Conservation (phyloP, 2,329 filamentous ascomycete genomes). For the Penicillium fuscoglaucum region DNA sequence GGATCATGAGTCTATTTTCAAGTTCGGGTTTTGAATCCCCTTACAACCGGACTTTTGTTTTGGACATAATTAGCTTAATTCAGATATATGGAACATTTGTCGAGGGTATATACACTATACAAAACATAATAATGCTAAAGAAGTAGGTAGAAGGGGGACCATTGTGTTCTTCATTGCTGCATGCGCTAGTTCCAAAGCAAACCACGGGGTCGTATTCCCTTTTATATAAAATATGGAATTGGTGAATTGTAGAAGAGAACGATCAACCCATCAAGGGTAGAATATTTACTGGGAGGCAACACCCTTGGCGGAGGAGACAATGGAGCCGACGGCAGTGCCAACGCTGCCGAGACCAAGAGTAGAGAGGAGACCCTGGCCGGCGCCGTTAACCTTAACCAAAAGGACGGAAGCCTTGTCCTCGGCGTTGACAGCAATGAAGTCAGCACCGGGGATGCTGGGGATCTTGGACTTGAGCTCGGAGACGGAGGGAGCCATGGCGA, state of each 20-base stretch:
- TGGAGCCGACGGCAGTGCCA: constrained; percentile 14
- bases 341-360: no score
- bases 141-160: background rate
- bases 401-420: constrained; percentile 16
- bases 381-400: constrained; percentile 20
- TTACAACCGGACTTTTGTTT: background rate
- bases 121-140: background rate
- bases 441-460: constrained; percentile 13
- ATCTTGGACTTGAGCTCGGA: constrained; percentile 14
- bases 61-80: background rate
- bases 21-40: background rate
- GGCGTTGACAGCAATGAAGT: constrained; percentile 20
- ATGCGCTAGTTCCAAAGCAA: background rate
- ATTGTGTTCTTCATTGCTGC: background rate
- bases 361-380: no score
- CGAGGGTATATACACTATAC: constrained; percentile 2
- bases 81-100: background rate
- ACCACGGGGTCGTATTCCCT: background rate
- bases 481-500: constrained; percentile 15
- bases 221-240: background rate
- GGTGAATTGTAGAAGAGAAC: constrained; percentile 18
- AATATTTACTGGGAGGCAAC: constrained; percentile 15
- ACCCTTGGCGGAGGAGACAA: constrained; percentile 12
- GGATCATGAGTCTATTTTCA: no score
- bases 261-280: constrained; percentile 20